Evolutionary conservation across 208 protist genomes (phyloP), one percentile per base, ranked within the genome.

Genomic region (Trypanosomatidae sp.): DNA sequence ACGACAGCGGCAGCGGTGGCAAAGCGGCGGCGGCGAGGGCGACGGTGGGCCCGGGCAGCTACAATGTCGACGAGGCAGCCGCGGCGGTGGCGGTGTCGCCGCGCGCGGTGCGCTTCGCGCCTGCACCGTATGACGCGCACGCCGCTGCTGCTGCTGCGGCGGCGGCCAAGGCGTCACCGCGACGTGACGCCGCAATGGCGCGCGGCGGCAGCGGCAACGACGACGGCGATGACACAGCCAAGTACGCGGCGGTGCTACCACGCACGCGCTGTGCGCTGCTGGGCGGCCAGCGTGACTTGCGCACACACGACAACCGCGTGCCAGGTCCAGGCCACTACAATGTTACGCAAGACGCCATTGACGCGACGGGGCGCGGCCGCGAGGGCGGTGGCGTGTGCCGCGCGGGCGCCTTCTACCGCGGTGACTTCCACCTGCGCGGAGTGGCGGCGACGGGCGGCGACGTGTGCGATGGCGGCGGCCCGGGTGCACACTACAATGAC

Each of bases 391-490:
- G 27, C 6, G 32, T n/a, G 13, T 56, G 20, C 28, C 2, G 40
- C 6, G 66, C 56, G 20, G 66, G 58, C 33, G 48, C 77, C 8
- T 91, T 91, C 44, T 74, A 85, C 60, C 74, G 77, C 40, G 82
- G 82, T 24, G 73, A 83, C 51, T 83, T 83, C 43, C 57, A 74
- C 53, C 43, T 42, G 5, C 68, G 69, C 33, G 53, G 59, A 33
- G 38, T 24, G 33, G 39, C 38, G 48, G 30, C 13, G 39, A 41
- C 18, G 44, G 56, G 24, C 8, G 52, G 49, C 21, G 43, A 49
- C 37, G 44, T 30, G 1, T 20, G 24, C 27, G 25, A 25, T 44
- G 37, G 50, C 44, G 30, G 43, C 18, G 68, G 68, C 37, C 64
- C 68, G 8, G 73, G 68, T 5, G 52, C 47, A 43, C 41, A 82